These are phyloP conservation scores for Penicillium griseofulvum DNA, from an alignment of 2,329 filamentous ascomycete genomes.

Conservation along the genomic window DNA sequence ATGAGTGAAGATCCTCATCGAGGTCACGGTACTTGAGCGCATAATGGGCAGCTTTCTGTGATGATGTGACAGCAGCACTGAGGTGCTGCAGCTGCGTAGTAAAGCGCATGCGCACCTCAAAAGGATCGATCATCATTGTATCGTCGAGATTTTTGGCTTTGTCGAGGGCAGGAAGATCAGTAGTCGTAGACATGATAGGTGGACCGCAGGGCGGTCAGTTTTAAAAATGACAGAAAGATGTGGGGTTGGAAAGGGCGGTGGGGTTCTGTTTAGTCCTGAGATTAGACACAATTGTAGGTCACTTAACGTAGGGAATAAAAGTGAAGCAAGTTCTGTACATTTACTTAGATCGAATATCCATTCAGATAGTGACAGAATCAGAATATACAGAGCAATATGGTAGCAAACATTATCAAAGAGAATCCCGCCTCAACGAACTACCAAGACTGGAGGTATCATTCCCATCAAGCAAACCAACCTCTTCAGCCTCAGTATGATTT, in stretches of 20 bases:
- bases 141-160: background rate
- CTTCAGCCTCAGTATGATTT: constrained; percentile 32
- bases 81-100: constrained; percentile 85
- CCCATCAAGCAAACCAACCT: constrained; percentile 37
- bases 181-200: constrained; percentile 4
- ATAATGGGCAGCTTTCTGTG: constrained; percentile 91
- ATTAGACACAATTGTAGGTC: background rate
- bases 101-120: constrained; percentile 98
- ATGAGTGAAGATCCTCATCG: constrained; percentile 95
- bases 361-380: background rate
- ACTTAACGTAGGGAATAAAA: background rate
- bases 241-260: background rate
- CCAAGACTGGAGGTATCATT: constrained; percentile 34
- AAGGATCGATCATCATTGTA: constrained; percentile 73
- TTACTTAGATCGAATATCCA: background rate
- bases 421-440: constrained; percentile 33
- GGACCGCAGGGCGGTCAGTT: background rate
- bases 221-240: background rate
- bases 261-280: background rate
- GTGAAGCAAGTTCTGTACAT: background rate
- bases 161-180: background rate
- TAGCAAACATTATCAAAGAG: constrained; percentile 24
- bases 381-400: background rate
- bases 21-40: constrained; percentile 90
- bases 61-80: constrained; percentile 83